These are phyloP conservation scores for Tulasnella sp. DNA, from an alignment of 768 basidiomycete species.

Conservation along the genomic window DNA sequence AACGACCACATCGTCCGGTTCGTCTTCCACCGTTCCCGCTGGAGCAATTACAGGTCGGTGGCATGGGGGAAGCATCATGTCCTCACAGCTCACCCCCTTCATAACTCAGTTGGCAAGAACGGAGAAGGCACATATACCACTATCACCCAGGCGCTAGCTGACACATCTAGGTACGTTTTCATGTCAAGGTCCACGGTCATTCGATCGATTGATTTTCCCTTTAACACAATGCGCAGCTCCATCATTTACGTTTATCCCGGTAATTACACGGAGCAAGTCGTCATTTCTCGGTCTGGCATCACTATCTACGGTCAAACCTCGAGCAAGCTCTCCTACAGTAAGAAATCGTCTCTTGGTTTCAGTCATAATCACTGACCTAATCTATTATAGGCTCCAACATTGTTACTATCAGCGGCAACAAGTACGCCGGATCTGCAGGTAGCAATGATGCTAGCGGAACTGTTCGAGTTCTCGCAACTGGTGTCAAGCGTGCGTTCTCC, in stretches of 20 bases:
- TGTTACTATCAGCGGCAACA: slow-evolving; percentile 11
- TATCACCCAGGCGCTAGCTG: slow-evolving; percentile 16
- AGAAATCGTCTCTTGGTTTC: not conserved
- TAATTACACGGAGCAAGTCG: not conserved
- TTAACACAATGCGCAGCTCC: not conserved
- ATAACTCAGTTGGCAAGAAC: not conserved
- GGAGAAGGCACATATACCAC: slow-evolving; percentile 11
- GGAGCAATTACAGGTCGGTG: slow-evolving; percentile 3
- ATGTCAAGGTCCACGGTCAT: not conserved
- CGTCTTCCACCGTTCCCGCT: not conserved
- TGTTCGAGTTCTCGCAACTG: slow-evolving; percentile 19
- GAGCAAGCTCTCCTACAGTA: not conserved
- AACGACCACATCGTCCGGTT: not conserved
- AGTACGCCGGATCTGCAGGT: slow-evolving; percentile 22
- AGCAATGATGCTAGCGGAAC: slow-evolving; percentile 23
- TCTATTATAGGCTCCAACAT: not conserved
- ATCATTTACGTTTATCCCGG: not conserved
- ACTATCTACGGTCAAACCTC: slow-evolving; percentile 19
- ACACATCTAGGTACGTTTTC: slow-evolving; percentile 3
- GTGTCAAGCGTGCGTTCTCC: slow-evolving; percentile 17
- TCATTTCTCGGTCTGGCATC: slow-evolving; percentile 8
- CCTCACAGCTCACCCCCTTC: not conserved
- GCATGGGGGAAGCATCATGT: not conserved
- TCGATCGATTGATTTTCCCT: not conserved
- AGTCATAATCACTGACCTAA: not conserved